Conservation (phyloP, 164 flowering plant species). For the Santalum album region DNA sequence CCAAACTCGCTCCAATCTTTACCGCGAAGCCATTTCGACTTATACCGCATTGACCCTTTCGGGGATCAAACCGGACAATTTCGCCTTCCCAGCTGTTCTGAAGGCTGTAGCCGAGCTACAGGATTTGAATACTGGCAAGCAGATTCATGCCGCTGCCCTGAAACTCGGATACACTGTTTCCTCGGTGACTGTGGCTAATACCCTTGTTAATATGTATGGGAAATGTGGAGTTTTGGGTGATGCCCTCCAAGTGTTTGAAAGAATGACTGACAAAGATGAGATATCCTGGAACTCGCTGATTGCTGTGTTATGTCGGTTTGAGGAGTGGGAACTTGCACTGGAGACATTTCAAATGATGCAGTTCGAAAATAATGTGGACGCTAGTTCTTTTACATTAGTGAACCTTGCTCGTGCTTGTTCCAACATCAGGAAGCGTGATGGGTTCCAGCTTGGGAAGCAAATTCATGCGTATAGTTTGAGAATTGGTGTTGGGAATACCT, state of each 20-base stretch:
- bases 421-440: constrained; percentile 25
- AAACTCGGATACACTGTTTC: constrained; percentile 40
- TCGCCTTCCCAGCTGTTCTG: constrained; percentile 59
- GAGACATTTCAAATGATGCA: constrained; percentile 44
- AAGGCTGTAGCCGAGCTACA: constrained; percentile 44
- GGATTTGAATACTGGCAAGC: constrained; percentile 43
- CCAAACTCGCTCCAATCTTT: constrained; percentile 33
- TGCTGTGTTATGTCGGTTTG: constrained; percentile 42
- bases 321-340: constrained; percentile 58
- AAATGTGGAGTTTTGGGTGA: constrained; percentile 45
- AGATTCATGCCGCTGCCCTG: constrained; percentile 50
- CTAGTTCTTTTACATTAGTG: constrained; percentile 63
- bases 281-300: constrained; percentile 77
- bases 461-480: constrained; percentile 55
- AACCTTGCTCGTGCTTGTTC: constrained; percentile 54
- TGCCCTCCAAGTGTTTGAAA: constrained; percentile 50
- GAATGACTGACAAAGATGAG: constrained; percentile 50
- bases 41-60: constrained; percentile 40
- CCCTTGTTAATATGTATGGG: constrained; percentile 57
- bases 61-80: constrained; percentile 50
- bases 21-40: constrained; percentile 50
- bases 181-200: constrained; percentile 51
- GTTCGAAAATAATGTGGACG: constrained; percentile 20
- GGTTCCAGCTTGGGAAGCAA: constrained; percentile 54
- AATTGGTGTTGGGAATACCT: constrained; percentile 30